These are phyloP conservation scores for Urtica urens DNA, from an alignment of 306 rosid genomes.

Conservation along the genomic window DNA sequence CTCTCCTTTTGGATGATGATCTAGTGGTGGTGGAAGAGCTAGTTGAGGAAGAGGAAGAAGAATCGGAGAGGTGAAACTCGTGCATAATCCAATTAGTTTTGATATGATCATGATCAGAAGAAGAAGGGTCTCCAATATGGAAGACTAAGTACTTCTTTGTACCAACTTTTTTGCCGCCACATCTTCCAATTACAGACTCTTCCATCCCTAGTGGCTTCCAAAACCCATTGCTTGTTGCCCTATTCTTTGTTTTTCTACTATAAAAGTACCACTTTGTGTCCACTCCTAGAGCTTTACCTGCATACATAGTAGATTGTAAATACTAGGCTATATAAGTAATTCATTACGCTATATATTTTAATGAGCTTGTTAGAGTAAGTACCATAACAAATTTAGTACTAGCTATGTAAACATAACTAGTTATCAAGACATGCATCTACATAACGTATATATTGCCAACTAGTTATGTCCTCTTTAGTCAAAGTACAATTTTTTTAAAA, in stretches of 20 bases:
- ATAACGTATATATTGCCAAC: too few relatives aligned
- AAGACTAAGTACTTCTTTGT: slow-evolving; percentile 57
- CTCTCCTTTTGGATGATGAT: slow-evolving; percentile 60
- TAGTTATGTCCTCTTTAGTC: too few relatives aligned
- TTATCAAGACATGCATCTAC: too few relatives aligned
- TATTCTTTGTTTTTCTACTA: slow-evolving; percentile 61
- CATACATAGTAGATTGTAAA: too few relatives aligned
- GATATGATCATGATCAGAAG: too few relatives aligned
- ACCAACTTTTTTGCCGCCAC: slow-evolving; percentile 45
- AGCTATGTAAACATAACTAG: too few relatives aligned
- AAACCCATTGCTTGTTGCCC: slow-evolving; percentile 51
- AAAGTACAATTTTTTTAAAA: too few relatives aligned
- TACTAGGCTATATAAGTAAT: too few relatives aligned
- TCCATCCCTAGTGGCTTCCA: slow-evolving; percentile 68
- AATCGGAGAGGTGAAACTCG: slow-evolving; percentile 57
- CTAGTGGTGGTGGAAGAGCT: slow-evolving; percentile 3
- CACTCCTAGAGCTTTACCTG: slow-evolving; percentile 79
- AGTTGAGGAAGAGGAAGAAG: slow-evolving; percentile 24
- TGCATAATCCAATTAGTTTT: slow-evolving; percentile 90
- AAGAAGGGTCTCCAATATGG: slow-evolving; percentile 43
- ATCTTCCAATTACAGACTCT: slow-evolving; percentile 40
- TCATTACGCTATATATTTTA: too few relatives aligned
- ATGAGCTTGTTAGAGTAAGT: too few relatives aligned
- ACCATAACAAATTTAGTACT: too few relatives aligned
- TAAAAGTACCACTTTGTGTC: slow-evolving; percentile 87